Evolutionary conservation across 2,329 filamentous ascomycete genomes (phyloP).

Genomic region (Aspergillus thermomutatus): DNA sequence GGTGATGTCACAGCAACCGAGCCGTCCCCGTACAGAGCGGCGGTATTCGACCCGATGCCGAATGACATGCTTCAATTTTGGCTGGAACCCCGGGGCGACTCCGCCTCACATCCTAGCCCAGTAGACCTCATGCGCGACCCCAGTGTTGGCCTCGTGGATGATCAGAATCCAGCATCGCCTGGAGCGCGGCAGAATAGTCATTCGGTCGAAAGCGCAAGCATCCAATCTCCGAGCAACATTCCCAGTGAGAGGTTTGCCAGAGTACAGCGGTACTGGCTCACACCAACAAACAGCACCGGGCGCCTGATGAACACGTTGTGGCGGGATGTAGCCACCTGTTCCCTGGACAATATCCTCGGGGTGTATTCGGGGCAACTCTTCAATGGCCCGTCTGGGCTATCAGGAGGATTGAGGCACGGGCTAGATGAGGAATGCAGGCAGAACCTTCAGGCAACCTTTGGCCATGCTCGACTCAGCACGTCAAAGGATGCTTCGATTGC

Average conservation of each 20-base stretch:
- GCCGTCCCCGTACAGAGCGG: conserved; percentile 18
- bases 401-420: conserved; percentile 33
- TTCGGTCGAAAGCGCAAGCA: conserved; percentile 19
- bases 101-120: conserved; percentile 26
- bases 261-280: conserved; percentile 43
- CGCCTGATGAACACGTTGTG: conserved; percentile 43
- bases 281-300: conserved; percentile 34
- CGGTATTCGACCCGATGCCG: conserved; percentile 24
- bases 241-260: conserved; percentile 42
- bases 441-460: conserved; percentile 38
- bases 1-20: conserved; percentile 23
- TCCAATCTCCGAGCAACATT: conserved; percentile 24
- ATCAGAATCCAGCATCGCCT: conserved; percentile 18
- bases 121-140: conserved; percentile 26
- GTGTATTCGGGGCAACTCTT: conserved; percentile 19
- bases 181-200: conserved; percentile 22
- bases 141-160: conserved; percentile 22
- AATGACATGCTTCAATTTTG: conserved; percentile 36
- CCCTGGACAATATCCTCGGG: conserved; percentile 41
- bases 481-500: conserved; percentile 14
- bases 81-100: conserved; percentile 33
- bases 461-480: conserved; percentile 20
- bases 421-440: conserved; percentile 43
- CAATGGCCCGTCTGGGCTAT: conserved; percentile 15
- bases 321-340: conserved; percentile 36